Evolutionary conservation across 2,329 filamentous ascomycete species (phyloP), one percentile per base, ranked within the genome.

Genomic region (Dryadomyces quercivorus): DNA sequence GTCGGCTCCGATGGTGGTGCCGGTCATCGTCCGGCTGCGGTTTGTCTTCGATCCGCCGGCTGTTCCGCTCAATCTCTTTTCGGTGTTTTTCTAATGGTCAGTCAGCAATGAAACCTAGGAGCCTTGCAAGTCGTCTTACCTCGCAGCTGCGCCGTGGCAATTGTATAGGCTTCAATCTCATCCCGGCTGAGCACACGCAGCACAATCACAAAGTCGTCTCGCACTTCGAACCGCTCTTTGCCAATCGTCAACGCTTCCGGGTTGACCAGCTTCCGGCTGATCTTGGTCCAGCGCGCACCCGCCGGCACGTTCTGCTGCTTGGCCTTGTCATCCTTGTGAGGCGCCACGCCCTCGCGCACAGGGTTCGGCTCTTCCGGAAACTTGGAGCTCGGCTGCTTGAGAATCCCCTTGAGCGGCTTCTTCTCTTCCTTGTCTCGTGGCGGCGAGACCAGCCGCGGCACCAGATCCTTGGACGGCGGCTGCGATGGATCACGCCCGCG

Each of bases 181-280:
- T 94, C 88, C 68, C 86, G 88, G 50, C 82, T 87, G 65, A 97
- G 68, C 8, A 96, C 92, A 55, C 91, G 78, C 55, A 97, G 75
- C 2, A 96, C 90, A 66, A 96, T 95, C 56, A 97, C 90, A 67
- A 90, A 94, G 64, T 95, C 90, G 57, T 90, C 81, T n/a, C 90
- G 81, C 62, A 94, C 87, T 69, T 97, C 92, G 61, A 86, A 97
- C 34, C 92, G 78, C 71, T 96, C 91, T 62, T 93, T 87, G n/a
- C 87, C 86, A 58, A 87, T 78, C 56, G 88, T 86, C 49, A 97
- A 72, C 0, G 91, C 90, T 61, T 92, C 86, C 0, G 91, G 90
- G 61, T 94, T 96, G 62, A 97, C 91, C 54, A 95, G 78, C 60
- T 85, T 83, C 55, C 91, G 82, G 65, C 86, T 88, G 64, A 97